Conservation (phyloP, 768 basidiomycete genomes). For the Phanerochaete carnosa region DNA sequence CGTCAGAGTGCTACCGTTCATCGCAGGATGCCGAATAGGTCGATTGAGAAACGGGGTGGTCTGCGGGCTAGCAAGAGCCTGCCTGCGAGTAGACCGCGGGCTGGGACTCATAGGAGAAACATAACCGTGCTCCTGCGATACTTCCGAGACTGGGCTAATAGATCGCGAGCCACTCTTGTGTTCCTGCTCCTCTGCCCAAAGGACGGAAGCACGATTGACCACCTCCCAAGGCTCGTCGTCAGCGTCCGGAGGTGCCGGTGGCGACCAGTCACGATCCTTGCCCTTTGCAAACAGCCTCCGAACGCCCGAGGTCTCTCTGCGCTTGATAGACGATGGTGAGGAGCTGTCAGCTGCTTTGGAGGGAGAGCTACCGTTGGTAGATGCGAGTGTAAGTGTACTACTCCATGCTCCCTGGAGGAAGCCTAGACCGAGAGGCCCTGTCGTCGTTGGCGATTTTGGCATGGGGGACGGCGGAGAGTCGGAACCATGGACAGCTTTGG, state of each 20-base stretch:
- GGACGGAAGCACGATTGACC: not conserved
- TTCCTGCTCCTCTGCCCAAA: not conserved
- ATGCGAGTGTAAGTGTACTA: conserved; percentile 9
- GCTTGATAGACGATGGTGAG: conserved; percentile 33
- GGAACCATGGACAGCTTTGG: not conserved
- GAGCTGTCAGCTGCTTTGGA: conserved; percentile 13
- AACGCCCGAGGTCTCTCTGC: conserved; percentile 34
- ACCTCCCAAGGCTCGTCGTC: conserved; percentile 15
- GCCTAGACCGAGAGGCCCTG: not conserved
- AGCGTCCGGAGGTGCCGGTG: not conserved
- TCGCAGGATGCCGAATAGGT: conserved; percentile 2
- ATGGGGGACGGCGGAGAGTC: not conserved
- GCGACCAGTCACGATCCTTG: conserved; percentile 18
- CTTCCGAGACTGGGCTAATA: not conserved
- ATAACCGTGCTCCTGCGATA: not conserved
- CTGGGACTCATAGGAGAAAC: not conserved
- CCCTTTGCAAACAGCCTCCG: conserved; percentile 23
- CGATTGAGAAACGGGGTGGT: conserved; percentile 15
- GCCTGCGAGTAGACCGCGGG: not conserved
- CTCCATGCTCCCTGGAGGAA: not conserved
- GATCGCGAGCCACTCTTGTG: not conserved
- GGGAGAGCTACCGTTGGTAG: not conserved
- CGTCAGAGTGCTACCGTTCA: not conserved
- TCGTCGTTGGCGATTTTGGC: conserved; percentile 1
- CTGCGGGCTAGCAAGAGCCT: not conserved